A percentile compares a stretch with the other conserved stretches of the same genome.
Evolutionary conservation across 2,329 filamentous ascomycete species (phyloP).

Genomic region (Monilinia fructigena): DNA sequence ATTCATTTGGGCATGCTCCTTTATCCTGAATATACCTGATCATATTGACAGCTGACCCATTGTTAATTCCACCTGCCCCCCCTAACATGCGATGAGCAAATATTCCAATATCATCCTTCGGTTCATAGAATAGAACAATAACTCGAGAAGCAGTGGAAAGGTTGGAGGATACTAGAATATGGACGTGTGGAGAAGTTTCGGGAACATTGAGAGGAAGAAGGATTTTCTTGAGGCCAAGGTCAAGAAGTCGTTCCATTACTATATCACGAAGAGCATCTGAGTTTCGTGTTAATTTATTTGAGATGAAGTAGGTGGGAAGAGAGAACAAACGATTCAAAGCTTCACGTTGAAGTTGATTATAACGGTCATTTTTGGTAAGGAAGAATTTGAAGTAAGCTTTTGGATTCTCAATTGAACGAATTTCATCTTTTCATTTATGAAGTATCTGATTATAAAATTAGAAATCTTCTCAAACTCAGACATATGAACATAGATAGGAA

Average conservation of each 20-base stretch:
- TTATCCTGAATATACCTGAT: conserved; percentile 47
- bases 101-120: conserved; percentile 69
- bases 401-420: conserved; percentile 67
- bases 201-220: conserved; percentile 58
- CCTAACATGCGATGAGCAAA: conserved; percentile 68
- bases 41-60: conserved; percentile 69
- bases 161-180: conserved; percentile 63
- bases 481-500: conserved; percentile 41
- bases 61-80: conserved; percentile 62
- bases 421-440: conserved; percentile 73
- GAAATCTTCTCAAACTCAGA: conserved; percentile 21
- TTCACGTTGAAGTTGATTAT: conserved; percentile 73
- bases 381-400: conserved; percentile 73
- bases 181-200: conserved; percentile 56
- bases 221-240: conserved; percentile 58
- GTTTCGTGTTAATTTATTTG: conserved; percentile 13
- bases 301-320: neutral
- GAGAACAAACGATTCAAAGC: conserved; percentile 67
- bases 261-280: conserved; percentile 62
- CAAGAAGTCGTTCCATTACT: conserved; percentile 60
- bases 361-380: conserved; percentile 68
- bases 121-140: conserved; percentile 72
- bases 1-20: conserved; percentile 24
- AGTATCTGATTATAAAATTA: conserved; percentile 50
- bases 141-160: conserved; percentile 60